A percentile compares a stretch with the other conserved stretches of the same genome.
These are phyloP conservation scores for Coniosporium tulheliwenetii DNA, from an alignment of 2,329 filamentous ascomycete genomes.

Conservation along the genomic window DNA sequence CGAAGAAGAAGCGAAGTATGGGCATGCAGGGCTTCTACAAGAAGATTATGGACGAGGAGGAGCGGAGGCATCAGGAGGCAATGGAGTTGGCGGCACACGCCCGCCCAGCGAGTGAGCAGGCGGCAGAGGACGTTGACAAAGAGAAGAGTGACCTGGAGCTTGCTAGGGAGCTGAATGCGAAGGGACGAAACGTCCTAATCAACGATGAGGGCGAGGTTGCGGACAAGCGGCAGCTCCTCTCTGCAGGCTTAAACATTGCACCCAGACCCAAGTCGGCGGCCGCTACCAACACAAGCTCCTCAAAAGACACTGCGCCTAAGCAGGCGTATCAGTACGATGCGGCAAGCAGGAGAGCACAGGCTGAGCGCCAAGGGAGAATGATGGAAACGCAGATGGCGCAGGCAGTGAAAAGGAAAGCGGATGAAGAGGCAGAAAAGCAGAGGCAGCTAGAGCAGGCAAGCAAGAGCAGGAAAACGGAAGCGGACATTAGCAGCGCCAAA, in stretches of 20 bases:
- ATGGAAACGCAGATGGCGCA: constrained; percentile 63
- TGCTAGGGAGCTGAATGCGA: constrained; percentile 52
- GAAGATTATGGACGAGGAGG: constrained; percentile 54
- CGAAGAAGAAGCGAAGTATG: constrained; percentile 48
- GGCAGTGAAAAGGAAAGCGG: constrained; percentile 53
- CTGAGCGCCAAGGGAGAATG: constrained; percentile 65
- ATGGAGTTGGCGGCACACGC: constrained; percentile 45
- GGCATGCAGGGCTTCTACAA: constrained; percentile 71
- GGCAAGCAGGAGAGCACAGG: constrained; percentile 44
- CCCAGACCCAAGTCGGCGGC: constrained; percentile 41
- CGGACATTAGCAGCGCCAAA: constrained; percentile 61
- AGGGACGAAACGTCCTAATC: constrained; percentile 47
- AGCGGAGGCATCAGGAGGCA: constrained; percentile 52
- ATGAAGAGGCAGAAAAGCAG: constrained; percentile 52
- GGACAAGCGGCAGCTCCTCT: constrained; percentile 67
- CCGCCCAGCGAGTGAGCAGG: constrained; percentile 9
- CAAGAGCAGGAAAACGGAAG: constrained; percentile 65
- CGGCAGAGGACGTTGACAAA: constrained; percentile 22
- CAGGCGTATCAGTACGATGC: constrained; percentile 19
- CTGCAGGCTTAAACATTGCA: constrained; percentile 58
- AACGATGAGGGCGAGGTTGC: constrained; percentile 76
- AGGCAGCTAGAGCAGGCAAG: constrained; percentile 45
- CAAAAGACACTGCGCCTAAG: constrained; percentile 11
- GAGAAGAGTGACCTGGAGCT: constrained; percentile 45
- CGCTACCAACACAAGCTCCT: constrained; percentile 14